Base-by-base conservation (phyloP, 805 yeast genomes). In the Monosporozyma unispora region DNA sequence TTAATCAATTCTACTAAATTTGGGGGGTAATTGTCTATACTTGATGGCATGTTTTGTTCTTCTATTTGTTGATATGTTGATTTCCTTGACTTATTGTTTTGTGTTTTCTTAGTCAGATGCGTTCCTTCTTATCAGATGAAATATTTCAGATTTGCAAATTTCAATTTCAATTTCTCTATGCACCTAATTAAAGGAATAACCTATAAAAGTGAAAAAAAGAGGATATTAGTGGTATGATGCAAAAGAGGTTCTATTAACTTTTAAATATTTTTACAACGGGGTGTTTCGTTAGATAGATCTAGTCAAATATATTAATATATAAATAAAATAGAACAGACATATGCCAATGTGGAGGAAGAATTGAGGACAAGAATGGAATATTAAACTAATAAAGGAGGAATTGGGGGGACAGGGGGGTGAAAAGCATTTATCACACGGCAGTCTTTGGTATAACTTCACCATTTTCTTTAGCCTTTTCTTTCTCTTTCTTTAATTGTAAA, bases 1-100 rank as follows among this genome's bases (percentile, higher is more conserved):
- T 78, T 72, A 35, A 85, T 71, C 40, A 84, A 67, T 11, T 68
- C 61, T 21, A 69, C 51, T 11, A 78, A 60, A 19, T 61, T 62
- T 31, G 57, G 57, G 12, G 74, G 74, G 6, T 69, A 61, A 33
- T 61, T 60, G n/a, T 59, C 66, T n/a, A 23, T 42, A 22, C 33
- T 44, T 14, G 38, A 25, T 7, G 45, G 8, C 23, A 29, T 33
- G n/a, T n/a, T n/a, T n/a, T n/a, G n/a, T n/a, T n/a, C n/a, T 12
- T 38, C 19, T 38, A 3, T 29, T 19, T 19, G 16, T 28, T 12
- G 14, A 12, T 29, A 27, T 10, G 29, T 29, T 7, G n/a, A 16
- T n/a, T 21, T 33, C 14, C 18, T 4, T 3, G 38, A 5, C 14
- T 5, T 12, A 12, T 12, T 12, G n/a, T 31, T n/a, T 3, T 12